Conservation (phyloP, 73 alveolate species). For the Paramecium pentaurelia region DNA sequence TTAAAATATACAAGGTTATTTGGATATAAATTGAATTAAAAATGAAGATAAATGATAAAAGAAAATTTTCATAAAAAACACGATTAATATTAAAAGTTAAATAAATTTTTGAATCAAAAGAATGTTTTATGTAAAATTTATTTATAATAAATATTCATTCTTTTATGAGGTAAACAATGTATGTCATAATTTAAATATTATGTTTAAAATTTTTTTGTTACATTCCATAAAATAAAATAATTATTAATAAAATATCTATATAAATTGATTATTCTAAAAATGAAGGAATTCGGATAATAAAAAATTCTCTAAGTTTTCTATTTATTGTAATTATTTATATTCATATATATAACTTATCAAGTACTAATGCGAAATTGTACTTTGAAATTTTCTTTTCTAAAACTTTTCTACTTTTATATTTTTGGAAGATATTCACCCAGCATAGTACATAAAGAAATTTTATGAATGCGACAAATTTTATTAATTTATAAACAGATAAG, state of each 20-base stretch:
- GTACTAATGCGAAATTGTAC: neutral
- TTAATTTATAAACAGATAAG: neutral
- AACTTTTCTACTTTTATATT: neutral
- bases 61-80: neutral
- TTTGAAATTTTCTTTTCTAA: neutral
- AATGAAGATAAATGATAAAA: neutral
- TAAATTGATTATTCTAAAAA: neutral
- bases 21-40: no score
- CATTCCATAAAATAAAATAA: no score
- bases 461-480: neutral
- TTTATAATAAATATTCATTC: neutral
- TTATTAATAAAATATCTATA: neutral
- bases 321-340: neutral
- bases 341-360: neutral
- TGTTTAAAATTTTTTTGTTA: neutral
- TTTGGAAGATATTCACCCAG: neutral
- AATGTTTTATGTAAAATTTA: neutral
- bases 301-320: neutral
- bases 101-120: neutral
- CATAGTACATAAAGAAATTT: neutral
- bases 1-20: no score
- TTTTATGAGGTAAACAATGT: neutral
- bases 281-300: neutral
- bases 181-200: no score
- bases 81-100: neutral